A percentile compares a stretch with the other conserved stretches of the same genome.
phyloP scores from a whole-genome alignment of 805 yeast genomes.

The Candida tammaniensis region DNA sequence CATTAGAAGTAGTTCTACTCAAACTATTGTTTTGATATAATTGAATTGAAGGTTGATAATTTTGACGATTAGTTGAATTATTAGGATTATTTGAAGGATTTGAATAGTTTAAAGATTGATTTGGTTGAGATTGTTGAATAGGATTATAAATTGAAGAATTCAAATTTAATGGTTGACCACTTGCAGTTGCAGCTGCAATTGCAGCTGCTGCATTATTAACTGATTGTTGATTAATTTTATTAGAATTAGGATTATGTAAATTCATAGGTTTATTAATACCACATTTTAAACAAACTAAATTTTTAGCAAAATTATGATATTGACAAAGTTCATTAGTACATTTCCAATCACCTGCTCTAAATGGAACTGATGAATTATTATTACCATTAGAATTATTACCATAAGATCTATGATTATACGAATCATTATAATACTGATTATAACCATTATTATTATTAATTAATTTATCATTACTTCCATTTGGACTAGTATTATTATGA shows the following conservation, averaged over 20 bases:
- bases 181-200: slow-evolving; percentile 47
- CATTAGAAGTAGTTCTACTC: slow-evolving; percentile 9
- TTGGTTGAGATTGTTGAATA: slow-evolving; percentile 31
- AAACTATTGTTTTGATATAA: slow-evolving; percentile 6
- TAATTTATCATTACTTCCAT: slow-evolving; percentile 14
- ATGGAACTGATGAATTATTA: slow-evolving; percentile 64
- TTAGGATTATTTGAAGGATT: background rate
- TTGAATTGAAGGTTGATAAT: slow-evolving; percentile 3
- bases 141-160: slow-evolving; percentile 19
- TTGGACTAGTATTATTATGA: slow-evolving; percentile 7
- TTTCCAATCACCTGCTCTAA: slow-evolving; percentile 97
- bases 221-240: slow-evolving; percentile 18
- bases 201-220: slow-evolving; percentile 45
- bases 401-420: slow-evolving; percentile 14
- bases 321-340: slow-evolving; percentile 75
- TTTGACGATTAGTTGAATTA: slow-evolving; percentile 2
- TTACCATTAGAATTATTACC: slow-evolving; percentile 16
- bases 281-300: slow-evolving; percentile 81
- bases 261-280: slow-evolving; percentile 61
- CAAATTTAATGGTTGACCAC: slow-evolving; percentile 43
- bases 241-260: slow-evolving; percentile 14
- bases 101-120: slow-evolving; percentile 1
- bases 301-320: slow-evolving; percentile 92
- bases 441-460: slow-evolving; percentile 8
- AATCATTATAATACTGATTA: slow-evolving; percentile 8